A percentile compares a stretch with the other conserved stretches of the same genome.
These are phyloP conservation scores for Xylaria telfairii DNA, from an alignment of 495 filamentous ascomycete genomes.

Conservation along the genomic window DNA sequence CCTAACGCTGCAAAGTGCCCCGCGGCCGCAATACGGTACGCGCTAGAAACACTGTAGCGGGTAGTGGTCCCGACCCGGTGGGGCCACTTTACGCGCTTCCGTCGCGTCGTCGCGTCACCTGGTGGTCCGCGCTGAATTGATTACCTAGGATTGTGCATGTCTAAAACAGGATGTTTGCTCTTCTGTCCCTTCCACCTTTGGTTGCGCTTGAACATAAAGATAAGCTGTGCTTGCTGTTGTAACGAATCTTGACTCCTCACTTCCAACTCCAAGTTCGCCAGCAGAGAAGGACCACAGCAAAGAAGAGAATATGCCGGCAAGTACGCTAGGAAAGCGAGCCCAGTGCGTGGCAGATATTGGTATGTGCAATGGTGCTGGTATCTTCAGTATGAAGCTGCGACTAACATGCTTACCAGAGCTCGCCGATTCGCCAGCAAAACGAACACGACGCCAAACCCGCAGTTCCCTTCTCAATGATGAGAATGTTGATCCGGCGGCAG, in stretches of 20 bases:
- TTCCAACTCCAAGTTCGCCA: background rate
- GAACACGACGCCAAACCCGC: conserved; percentile 65
- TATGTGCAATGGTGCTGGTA: conserved; percentile 48
- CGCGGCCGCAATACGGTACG: background rate
- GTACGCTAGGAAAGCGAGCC: conserved; percentile 76
- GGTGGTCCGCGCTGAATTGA: conserved; percentile 38
- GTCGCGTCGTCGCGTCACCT: conserved; percentile 32
- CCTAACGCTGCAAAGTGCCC: background rate
- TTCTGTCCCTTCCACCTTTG: conserved; percentile 14
- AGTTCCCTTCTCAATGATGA: conserved; percentile 46
- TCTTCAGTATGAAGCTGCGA: conserved; percentile 30
- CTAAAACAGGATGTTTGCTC: conserved; percentile 10
- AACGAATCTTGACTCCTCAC: background rate
- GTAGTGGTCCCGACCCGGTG: background rate
- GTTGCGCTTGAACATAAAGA: conserved; percentile 1
- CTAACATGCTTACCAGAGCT: conserved; percentile 41
- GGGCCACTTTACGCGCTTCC: conserved; percentile 38
- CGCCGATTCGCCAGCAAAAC: conserved; percentile 55
- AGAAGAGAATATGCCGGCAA: conserved; percentile 60
- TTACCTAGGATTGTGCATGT: conserved; percentile 24
- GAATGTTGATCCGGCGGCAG: conserved; percentile 59
- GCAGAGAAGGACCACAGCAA: conserved; percentile 7
- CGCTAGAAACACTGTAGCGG: background rate
- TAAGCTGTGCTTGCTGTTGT: background rate
- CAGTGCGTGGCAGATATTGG: conserved; percentile 62